Conservation (phyloP, 257 asterid species). For the Petunia secreta region DNA sequence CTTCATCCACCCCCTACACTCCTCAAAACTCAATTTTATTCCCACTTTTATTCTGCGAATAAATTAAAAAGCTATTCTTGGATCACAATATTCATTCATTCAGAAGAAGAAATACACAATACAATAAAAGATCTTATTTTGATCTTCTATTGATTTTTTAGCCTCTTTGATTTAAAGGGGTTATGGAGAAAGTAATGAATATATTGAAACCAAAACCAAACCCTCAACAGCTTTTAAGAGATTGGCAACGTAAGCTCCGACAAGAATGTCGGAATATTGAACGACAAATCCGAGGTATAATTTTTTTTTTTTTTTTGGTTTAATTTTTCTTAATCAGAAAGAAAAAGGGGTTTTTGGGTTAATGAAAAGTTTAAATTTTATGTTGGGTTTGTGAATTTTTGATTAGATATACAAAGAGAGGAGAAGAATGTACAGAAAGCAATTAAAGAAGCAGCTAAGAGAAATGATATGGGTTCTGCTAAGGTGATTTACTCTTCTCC, state of each 20-base stretch:
- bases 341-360: neutral
- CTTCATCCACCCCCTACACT: neutral
- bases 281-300: slow-evolving; percentile 88
- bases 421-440: slow-evolving; percentile 96
- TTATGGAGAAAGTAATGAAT: slow-evolving; percentile 79
- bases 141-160: neutral
- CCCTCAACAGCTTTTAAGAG: slow-evolving; percentile 83
- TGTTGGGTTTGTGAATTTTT: slow-evolving; percentile 13
- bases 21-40: neutral
- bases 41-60: neutral
- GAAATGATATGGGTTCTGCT: slow-evolving; percentile 97
- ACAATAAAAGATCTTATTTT: neutral
- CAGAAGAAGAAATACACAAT: neutral
- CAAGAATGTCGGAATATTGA: slow-evolving; percentile 92
- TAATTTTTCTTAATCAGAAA: neutral
- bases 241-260: slow-evolving; percentile 98
- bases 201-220: slow-evolving; percentile 82
- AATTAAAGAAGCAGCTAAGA: slow-evolving; percentile 90
- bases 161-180: neutral
- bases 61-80: neutral
- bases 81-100: neutral
- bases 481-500: slow-evolving; percentile 53
- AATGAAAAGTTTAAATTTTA: neutral
- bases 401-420: slow-evolving; percentile 89
- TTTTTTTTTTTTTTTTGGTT: neutral